Percentiles rank a stretch among this genome's conserved stretches.
Evolutionary conservation across 305 asterid species (phyloP).

Genomic region (Euphrasia arctica): DNA sequence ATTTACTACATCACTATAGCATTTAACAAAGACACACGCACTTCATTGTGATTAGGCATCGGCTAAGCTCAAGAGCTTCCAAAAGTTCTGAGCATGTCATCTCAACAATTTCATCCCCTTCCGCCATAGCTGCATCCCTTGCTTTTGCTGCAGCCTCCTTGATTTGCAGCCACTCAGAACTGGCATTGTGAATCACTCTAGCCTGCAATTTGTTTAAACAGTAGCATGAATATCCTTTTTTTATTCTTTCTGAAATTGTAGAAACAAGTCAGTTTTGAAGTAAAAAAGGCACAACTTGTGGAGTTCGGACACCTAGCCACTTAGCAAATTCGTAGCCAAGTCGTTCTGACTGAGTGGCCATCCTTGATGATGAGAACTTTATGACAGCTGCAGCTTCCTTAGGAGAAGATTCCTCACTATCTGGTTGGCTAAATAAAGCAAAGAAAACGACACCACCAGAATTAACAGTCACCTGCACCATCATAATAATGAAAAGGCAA

Average conservation of each 20-base stretch:
- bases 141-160: slow-evolving; percentile 95
- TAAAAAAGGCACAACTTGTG: slow-evolving; percentile 76
- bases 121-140: slow-evolving; percentile 57
- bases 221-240: slow-evolving; percentile 10
- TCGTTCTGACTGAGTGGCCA: slow-evolving; percentile 99
- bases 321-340: slow-evolving; percentile 97
- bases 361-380: slow-evolving; percentile 94
- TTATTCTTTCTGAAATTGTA: slow-evolving; percentile 13
- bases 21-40: slow-evolving; percentile 33
- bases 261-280: slow-evolving; percentile 32
- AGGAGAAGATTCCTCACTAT: slow-evolving; percentile 59
- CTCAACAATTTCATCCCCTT: slow-evolving; percentile 90
- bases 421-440: slow-evolving; percentile 80
- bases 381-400: slow-evolving; percentile 97
- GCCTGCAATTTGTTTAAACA: slow-evolving; percentile 47
- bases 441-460: slow-evolving; percentile 99
- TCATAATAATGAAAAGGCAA: slow-evolving; percentile 25
- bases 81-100: slow-evolving; percentile 94
- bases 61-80: slow-evolving; percentile 99
- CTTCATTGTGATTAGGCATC: slow-evolving; percentile 94
- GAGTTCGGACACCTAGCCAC: slow-evolving; percentile 99
- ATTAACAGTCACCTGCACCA: slow-evolving; percentile 90
- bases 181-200: slow-evolving; percentile 81
- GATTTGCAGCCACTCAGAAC: slow-evolving; percentile 89
- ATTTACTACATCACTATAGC: slow-evolving; percentile 10